A percentile compares a stretch with the other conserved stretches of the same genome.
Conservation (phyloP, 768 basidiomycete species). For the Tubosaeta sp. region DNA sequence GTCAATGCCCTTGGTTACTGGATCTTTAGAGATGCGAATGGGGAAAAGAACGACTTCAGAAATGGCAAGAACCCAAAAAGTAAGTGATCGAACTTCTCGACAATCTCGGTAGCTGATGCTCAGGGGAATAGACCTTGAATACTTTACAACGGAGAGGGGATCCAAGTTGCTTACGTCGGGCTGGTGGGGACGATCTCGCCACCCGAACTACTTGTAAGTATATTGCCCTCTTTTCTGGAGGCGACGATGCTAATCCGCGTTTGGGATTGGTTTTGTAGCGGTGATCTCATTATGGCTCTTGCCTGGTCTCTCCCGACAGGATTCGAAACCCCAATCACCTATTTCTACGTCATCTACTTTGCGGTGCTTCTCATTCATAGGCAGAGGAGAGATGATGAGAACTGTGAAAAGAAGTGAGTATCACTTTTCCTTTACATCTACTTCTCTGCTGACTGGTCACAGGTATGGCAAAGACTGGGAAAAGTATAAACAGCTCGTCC, state of each 20-base stretch:
- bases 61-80: slow-evolving; percentile 94
- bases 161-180: slow-evolving; percentile 90
- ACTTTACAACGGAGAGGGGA: slow-evolving; percentile 77
- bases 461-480: slow-evolving; percentile 96
- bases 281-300: slow-evolving; percentile 83
- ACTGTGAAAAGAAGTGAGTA: slow-evolving; percentile 80
- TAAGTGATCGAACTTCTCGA: slow-evolving; percentile 25
- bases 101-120: slow-evolving; percentile 1
- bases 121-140: slow-evolving; percentile 58
- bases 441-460: background rate
- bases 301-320: slow-evolving; percentile 95
- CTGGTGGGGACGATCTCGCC: slow-evolving; percentile 95
- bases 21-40: slow-evolving; percentile 86
- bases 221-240: background rate
- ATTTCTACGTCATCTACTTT: slow-evolving; percentile 93
- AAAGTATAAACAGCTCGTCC: slow-evolving; percentile 82
- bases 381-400: slow-evolving; percentile 87
- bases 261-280: slow-evolving; percentile 37
- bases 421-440: background rate
- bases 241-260: background rate
- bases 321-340: slow-evolving; percentile 88
- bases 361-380: slow-evolving; percentile 85
- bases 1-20: slow-evolving; percentile 77
- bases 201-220: slow-evolving; percentile 85
- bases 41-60: slow-evolving; percentile 94